Evolutionary conservation across 2,329 filamentous ascomycete species (phyloP).

Genomic region (Orbilia brochopaga): DNA sequence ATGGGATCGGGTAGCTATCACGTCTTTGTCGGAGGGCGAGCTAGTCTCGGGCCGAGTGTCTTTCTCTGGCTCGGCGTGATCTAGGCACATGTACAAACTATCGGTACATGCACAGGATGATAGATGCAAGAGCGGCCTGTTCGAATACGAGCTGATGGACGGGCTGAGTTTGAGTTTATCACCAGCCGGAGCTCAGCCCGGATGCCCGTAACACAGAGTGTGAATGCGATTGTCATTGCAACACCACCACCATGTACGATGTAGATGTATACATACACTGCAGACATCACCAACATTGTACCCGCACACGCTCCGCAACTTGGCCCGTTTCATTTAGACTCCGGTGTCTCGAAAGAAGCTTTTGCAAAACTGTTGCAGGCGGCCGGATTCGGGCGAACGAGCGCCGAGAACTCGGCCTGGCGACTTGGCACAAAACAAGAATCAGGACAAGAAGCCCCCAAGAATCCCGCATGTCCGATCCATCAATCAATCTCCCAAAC

Average conservation of each 20-base stretch:
- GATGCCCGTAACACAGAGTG: no score
- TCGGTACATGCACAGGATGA: no score
- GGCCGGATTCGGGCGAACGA: slow-evolving; percentile 31
- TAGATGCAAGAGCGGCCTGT: no score
- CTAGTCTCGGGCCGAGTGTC: not conserved
- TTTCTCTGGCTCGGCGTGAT: no score
- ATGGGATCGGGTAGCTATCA: not conserved
- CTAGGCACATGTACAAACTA: no score
- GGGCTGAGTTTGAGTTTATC: no score
- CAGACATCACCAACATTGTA: not conserved
- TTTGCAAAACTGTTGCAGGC: slow-evolving; percentile 32
- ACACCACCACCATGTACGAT: no score
- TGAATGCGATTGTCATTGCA: no score
- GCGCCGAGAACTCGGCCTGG: slow-evolving; percentile 27
- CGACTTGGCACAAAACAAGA: slow-evolving; percentile 50
- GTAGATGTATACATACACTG: no score
- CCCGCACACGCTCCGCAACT: not conserved
- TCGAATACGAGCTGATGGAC: no score
- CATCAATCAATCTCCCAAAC: slow-evolving; percentile 2
- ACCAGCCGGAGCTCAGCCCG: no score
- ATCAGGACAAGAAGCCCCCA: slow-evolving; percentile 49
- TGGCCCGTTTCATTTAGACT: not conserved
- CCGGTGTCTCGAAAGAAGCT: slow-evolving; percentile 19
- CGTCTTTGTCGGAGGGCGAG: no score
- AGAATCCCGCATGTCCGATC: slow-evolving; percentile 41